These are phyloP conservation scores for Rhizopus arrhizus DNA, from an alignment of 371 early-diverging fungal species.

Conservation along the genomic window DNA sequence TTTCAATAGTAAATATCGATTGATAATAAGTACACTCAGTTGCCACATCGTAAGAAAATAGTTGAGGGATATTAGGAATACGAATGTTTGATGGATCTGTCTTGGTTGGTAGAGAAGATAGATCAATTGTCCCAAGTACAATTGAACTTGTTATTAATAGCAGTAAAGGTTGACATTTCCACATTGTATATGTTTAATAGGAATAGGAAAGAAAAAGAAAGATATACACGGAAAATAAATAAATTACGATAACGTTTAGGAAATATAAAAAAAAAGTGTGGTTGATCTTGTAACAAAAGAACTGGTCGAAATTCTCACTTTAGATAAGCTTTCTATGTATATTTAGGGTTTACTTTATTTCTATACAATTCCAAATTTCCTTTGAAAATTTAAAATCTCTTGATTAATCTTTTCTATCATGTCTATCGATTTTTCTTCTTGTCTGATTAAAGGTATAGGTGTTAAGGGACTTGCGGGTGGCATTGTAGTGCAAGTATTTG, in stretches of 20 bases:
- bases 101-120: slow-evolving; percentile 20
- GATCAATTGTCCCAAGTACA: slow-evolving; percentile 22
- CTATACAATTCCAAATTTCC: slow-evolving; percentile 30
- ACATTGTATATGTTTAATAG: not conserved
- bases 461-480: slow-evolving; percentile 6
- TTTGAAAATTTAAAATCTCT: slow-evolving; percentile 44
- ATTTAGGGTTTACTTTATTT: not conserved
- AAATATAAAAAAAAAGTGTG: no score
- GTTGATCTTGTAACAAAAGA: no score
- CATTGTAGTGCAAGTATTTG: slow-evolving; percentile 26
- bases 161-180: slow-evolving; percentile 11
- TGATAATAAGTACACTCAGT: slow-evolving; percentile 41
- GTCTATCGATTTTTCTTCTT: slow-evolving; percentile 35
- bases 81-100: slow-evolving; percentile 38
- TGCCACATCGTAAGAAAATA: slow-evolving; percentile 30
- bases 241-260: not conserved
- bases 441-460: slow-evolving; percentile 3
- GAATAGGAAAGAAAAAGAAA: not conserved
- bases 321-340: not conserved
- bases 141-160: slow-evolving; percentile 16
- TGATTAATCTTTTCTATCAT: slow-evolving; percentile 38
- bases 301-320: no score
- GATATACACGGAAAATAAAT: not conserved
- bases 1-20: slow-evolving; percentile 18
- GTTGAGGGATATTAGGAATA: slow-evolving; percentile 42